Evolutionary conservation across 2,329 filamentous ascomycete genomes (phyloP).

Genomic region (Aaosphaeria pasadenensis): DNA sequence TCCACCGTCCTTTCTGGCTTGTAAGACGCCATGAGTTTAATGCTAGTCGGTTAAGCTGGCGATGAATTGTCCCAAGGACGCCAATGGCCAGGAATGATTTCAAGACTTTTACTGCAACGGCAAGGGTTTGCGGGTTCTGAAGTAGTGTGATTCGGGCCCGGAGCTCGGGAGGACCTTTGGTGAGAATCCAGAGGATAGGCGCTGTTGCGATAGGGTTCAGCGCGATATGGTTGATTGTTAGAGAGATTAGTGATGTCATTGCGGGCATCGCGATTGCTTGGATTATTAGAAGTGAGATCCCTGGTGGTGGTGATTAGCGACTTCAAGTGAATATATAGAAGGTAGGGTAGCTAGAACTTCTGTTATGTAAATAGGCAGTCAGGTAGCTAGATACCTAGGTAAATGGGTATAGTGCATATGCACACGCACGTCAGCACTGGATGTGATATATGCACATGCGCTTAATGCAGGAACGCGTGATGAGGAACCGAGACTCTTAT

Average conservation of each 20-base stretch:
- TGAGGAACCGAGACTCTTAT: too few relatives aligned
- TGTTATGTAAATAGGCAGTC: too few relatives aligned
- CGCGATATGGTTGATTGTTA: slow-evolving; percentile 17
- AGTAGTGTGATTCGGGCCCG: slow-evolving; percentile 18
- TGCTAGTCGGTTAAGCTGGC: slow-evolving; percentile 27
- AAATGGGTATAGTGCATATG: too few relatives aligned
- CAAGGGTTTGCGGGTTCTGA: slow-evolving; percentile 17
- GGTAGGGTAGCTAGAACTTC: too few relatives aligned
- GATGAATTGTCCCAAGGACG: slow-evolving; percentile 23
- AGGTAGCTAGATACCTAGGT: too few relatives aligned
- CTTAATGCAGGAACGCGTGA: too few relatives aligned
- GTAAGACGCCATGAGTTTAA: slow-evolving; percentile 39
- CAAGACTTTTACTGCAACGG: slow-evolving; percentile 19
- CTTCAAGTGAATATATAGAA: too few relatives aligned
- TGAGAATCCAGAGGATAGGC: slow-evolving; percentile 28
- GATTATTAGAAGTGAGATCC: too few relatives aligned
- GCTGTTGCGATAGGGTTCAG: slow-evolving; percentile 30
- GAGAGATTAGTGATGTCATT: slow-evolving; percentile 9
- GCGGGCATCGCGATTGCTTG: too few relatives aligned
- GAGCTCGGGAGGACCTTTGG: slow-evolving; percentile 23
- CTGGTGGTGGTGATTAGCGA: too few relatives aligned
- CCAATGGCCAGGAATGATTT: slow-evolving; percentile 33
- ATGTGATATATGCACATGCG: too few relatives aligned
- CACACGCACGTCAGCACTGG: too few relatives aligned
- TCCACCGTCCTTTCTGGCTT: slow-evolving; percentile 34